Base-by-base conservation (phyloP, 768 basidiomycete species). In the Leccinum aurantiacum region DNA sequence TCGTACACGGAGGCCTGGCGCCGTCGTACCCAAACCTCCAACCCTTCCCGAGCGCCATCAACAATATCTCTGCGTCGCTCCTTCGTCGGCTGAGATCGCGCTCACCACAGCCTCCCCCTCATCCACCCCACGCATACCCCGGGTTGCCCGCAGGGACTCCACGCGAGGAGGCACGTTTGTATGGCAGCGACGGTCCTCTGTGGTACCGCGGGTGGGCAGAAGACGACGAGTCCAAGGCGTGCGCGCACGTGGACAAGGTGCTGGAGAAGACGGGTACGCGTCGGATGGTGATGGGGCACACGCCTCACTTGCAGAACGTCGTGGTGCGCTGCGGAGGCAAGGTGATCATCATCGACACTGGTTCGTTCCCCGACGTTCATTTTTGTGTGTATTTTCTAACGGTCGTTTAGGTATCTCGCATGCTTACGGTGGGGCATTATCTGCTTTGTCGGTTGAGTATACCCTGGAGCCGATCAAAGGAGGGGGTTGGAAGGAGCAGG, bases 151-250 rank as follows among this genome's bases (percentile, higher is more conserved):
- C 66, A 67, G 84, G 78, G 41, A 77, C 91, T 6, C 89, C 89
- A 0, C 65, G 64, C 0, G 87, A 86, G 60, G 95, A 98, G 73
- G 69, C 77, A 7, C 80, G 83, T 35, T 70, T 98, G 37, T 97
- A 96, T 67, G 82, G 80, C 24, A 68, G 80, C 1, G 84, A 92
- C 47, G 96, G 96, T 0, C 94, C 95, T 4, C 74, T 95, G 49
- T 98, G 97, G 97, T 97, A 95, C 72, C 83, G 97, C 11, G 95
- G 95, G 1, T 95, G 95, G 86, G 96, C 96, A 15, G 78, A 85
- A 54, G 86, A 88, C 13, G 74, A 77, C 25, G 92, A 95, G 54
- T 82, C 82, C 58, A 78, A 78, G 54, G 84, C 84, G 4, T 99
- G 97, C 71, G 71, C 66, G 2, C 80, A 84, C 37, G 93, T 93